Base-by-base conservation (phyloP, 2,329 filamentous ascomycete genomes). In the Orbilia javanica region DNA sequence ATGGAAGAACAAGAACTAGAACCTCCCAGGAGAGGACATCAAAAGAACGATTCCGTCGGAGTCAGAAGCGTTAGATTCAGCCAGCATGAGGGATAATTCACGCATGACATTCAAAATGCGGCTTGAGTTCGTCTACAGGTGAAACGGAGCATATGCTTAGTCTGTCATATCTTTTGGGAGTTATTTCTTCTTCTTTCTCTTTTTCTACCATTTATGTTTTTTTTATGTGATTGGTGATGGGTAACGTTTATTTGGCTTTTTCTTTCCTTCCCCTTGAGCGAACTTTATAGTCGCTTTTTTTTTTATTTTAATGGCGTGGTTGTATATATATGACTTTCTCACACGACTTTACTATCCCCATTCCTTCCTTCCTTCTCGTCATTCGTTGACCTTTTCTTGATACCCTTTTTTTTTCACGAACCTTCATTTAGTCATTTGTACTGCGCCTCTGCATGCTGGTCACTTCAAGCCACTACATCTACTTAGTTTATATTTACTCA, bases 391-490 rank as follows among this genome's bases (percentile, higher is more conserved):
- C 20, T 53, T 48, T 67, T 36, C n/a, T 68, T 65, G 60, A 70
- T 66, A 77, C 60, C 72, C 71, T 63, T 67, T 46, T 64, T 63
- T 67, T 46, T 67, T 67, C 34, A 75, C 71, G 71, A 75, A 64
- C 71, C 39, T 63, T 67, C 22, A 27, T 67, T 57, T 36, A 13
- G 22, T 18, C 18, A 18, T 6, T 67, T 34, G 44, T 36, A 52
- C 44, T 53, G 71, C 13, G 36, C 36, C 46, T 64, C 68, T 76
- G 48, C 55, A 63, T 48, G 64, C 72, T 64, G 72, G 72, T 74
- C 63, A 63, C 52, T 68, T 55, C 44, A 63, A 68, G 69, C 70
- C 20, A 42, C 15, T 44, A n/a, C 29, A 34, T 63, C 18, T 5
- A n/a, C 20, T n/a, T n/a, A n/a, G n/a, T n/a, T n/a, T n/a, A n/a